Conservation (phyloP, 2,329 filamentous ascomycete genomes). For the Cladosporium velox region DNA sequence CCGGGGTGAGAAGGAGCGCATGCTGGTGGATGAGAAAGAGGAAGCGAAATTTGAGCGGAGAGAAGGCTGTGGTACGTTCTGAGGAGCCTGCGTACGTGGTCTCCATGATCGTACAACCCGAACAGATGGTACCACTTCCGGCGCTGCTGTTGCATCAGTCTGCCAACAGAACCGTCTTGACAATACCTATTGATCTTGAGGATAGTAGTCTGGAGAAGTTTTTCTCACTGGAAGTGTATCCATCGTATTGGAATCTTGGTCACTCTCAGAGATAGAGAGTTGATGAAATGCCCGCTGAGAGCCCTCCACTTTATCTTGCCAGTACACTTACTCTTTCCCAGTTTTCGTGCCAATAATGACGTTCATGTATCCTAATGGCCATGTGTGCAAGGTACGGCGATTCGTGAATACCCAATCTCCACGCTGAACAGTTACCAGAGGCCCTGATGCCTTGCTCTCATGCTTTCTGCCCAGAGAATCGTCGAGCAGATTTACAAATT, state of each 20-base stretch:
- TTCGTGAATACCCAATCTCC: constrained; percentile 47
- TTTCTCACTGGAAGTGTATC: background rate
- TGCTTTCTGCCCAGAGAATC: constrained; percentile 44
- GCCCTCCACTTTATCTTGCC: background rate
- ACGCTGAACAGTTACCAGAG: constrained; percentile 20
- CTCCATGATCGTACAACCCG: background rate
- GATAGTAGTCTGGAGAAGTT: background rate
- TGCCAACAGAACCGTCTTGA: background rate
- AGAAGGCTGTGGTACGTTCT: background rate
- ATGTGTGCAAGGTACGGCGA: constrained; percentile 48
- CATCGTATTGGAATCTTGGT: background rate
- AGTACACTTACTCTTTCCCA: background rate
- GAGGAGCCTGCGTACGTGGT: background rate
- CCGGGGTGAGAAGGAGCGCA: background rate
- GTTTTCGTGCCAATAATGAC: constrained; percentile 43
- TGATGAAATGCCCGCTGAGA: background rate
- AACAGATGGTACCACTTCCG: no score
- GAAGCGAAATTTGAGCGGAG: background rate
- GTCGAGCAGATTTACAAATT: constrained; percentile 62
- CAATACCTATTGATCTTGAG: background rate
- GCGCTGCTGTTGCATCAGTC: no score
- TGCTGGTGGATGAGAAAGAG: background rate
- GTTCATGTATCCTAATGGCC: constrained; percentile 51
- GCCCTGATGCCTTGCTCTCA: constrained; percentile 24
- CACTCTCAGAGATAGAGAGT: background rate